Percentiles rank a stretch among this genome's conserved stretches.
Conservation (phyloP, 257 asterid genomes). For the Jacaranda mimosifolia region DNA sequence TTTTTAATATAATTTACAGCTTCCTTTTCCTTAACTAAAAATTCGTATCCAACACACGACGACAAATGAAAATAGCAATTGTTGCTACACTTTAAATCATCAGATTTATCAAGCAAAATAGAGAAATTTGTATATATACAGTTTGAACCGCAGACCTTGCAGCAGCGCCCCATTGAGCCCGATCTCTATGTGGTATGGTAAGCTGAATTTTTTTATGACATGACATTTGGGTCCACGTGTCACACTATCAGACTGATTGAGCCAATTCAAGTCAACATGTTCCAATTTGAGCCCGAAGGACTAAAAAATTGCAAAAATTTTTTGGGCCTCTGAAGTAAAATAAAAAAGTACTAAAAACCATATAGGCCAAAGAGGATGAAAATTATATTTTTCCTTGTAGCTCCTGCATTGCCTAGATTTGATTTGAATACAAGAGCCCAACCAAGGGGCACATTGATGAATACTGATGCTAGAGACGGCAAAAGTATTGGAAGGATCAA, state of each 20-base stretch:
- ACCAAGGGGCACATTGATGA: conserved; percentile 30
- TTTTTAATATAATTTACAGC: conserved; percentile 45
- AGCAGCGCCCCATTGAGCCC: conserved; percentile 46
- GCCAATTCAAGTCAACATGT: too few species aligned
- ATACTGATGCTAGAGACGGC: conserved; percentile 31
- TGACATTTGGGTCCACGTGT: too few species aligned
- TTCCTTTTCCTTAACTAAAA: conserved; percentile 47
- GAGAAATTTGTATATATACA: too few species aligned
- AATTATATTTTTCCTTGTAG: too few species aligned
- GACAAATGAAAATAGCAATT: conserved; percentile 37
- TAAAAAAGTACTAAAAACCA: too few species aligned
- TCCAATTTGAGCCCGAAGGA: too few species aligned
- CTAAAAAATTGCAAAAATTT: too few species aligned
- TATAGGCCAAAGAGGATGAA: too few species aligned
- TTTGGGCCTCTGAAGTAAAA: too few species aligned
- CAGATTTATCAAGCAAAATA: not conserved
- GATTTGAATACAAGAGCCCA: conserved; percentile 42
- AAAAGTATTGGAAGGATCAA: conserved; percentile 51
- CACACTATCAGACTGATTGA: too few species aligned
- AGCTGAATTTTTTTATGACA: too few species aligned
- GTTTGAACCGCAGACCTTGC: conserved; percentile 49
- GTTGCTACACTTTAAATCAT: conserved; percentile 29
- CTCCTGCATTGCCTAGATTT: conserved; percentile 34
- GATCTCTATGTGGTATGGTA: too few species aligned
- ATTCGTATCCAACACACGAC: conserved; percentile 44